Evolutionary conservation across 2,329 filamentous ascomycete genomes (phyloP), one percentile per base, ranked within the genome.

Genomic region (Saccharata proteae): DNA sequence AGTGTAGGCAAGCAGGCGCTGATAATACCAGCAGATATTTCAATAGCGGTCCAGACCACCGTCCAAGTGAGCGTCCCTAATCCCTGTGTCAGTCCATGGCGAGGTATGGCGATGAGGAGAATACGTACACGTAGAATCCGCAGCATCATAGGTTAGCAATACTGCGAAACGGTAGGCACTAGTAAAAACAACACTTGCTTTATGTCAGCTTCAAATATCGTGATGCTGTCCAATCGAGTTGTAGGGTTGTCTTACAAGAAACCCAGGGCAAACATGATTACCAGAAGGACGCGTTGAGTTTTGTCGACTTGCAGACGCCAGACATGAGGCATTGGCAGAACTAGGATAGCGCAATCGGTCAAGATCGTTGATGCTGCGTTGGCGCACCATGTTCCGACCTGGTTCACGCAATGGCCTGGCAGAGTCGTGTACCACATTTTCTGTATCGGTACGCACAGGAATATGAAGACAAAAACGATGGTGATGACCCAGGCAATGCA

Each of bases 401-500:
- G 58, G 43, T 66, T 52, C 40, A 69, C 63, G 40, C 67, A 71
- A 3, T 42, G 43, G 2, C 65, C 65, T 0, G 62, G 58, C 1
- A 66, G 32, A 0, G 54, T 41, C 0, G 56, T 55, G 14, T 66
- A 54, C 65, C 65, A 70, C 0, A 64, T 46, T 43, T 65, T 68
- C 29, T 57, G 43, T 5, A 69, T 57, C 0, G 66, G 67, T 0
- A 58, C 51, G 47, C 67, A 71, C 41, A 67, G 64, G 41, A 71
- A 70, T 35, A 68, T 57, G 44, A 61, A 64, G 23, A 67, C 51
- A 30, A 64, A 63, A 6, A 61, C 62, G 38, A 66, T 61, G 34
- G 52, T 53, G 18, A 69, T 47, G 17, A 59, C 57, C 64, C 67
- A 70, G 14, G 47, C 46, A 35, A 67, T 51, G 21, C 62, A 54